Conservation (phyloP, 2,329 filamentous ascomycete species). For the Xylaria arbuscula region DNA sequence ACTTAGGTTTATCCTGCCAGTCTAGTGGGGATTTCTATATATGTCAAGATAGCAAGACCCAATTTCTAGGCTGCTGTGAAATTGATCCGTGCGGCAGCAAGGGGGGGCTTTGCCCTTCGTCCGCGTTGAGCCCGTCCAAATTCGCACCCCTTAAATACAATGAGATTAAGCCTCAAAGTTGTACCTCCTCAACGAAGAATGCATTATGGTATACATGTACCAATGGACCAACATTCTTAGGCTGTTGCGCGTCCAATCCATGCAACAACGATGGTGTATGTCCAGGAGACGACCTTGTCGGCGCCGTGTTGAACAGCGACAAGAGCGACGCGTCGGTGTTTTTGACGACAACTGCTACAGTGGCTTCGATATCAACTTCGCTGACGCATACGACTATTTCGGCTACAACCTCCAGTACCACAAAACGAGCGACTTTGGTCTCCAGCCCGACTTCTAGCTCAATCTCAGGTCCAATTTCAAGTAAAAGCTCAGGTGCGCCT, state of each 20-base stretch:
- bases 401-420: conserved; percentile 1
- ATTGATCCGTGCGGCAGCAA: conserved; percentile 38
- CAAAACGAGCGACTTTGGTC: neutral
- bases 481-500: neutral
- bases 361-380: conserved; percentile 5
- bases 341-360: conserved; percentile 22
- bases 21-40: conserved; percentile 40
- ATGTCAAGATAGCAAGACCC: conserved; percentile 36
- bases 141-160: conserved; percentile 34
- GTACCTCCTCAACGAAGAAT: conserved; percentile 16
- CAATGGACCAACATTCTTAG: conserved; percentile 40
- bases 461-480: neutral
- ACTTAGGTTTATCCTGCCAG: conserved; percentile 40
- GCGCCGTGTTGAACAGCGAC: conserved; percentile 33
- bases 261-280: conserved; percentile 34
- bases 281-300: conserved; percentile 21
- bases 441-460: neutral
- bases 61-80: conserved; percentile 44
- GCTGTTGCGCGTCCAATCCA: conserved; percentile 42
- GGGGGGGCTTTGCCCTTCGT: conserved; percentile 27
- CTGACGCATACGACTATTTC: neutral
- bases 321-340: conserved; percentile 26
- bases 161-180: conserved; percentile 35
- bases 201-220: conserved; percentile 42
- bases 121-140: conserved; percentile 25